phyloP scores from a whole-genome alignment of 495 filamentous ascomycete species.

The Hyphodiscus hymeniophilus region DNA sequence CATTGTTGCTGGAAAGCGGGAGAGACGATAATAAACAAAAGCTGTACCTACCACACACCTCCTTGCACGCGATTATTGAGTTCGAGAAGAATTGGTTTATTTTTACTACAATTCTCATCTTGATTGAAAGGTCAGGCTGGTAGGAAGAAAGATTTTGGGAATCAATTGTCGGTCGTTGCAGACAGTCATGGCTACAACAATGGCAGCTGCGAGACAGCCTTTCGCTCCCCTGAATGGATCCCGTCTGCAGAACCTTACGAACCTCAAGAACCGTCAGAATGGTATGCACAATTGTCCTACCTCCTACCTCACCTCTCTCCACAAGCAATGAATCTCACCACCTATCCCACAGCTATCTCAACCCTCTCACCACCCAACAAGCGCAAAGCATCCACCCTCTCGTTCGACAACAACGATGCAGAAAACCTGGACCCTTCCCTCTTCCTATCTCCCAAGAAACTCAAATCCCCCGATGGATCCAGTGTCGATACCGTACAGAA shows the following conservation, averaged over 20 bases:
- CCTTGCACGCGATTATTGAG: not conserved
- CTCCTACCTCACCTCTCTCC: not conserved
- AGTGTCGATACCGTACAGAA: constrained; percentile 25
- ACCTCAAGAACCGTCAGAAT: constrained; percentile 55
- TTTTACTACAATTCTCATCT: not conserved
- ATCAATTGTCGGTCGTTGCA: not conserved
- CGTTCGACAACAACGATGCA: constrained; percentile 35
- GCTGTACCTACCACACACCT: not conserved
- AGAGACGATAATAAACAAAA: constrained; percentile 1
- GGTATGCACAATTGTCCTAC: constrained; percentile 33
- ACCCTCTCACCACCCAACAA: constrained; percentile 15
- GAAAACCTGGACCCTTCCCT: constrained; percentile 76
- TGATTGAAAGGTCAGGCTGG: not conserved
- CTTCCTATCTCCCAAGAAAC: constrained; percentile 54
- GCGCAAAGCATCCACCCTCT: constrained; percentile 13
- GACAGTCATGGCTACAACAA: constrained; percentile 21
- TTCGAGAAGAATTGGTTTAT: not conserved
- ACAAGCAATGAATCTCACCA: constrained; percentile 2
- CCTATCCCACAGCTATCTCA: constrained; percentile 13
- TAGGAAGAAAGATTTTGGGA: not conserved
- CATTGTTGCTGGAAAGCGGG: not conserved
- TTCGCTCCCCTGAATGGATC: constrained; percentile 47
- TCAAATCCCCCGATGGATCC: constrained; percentile 46
- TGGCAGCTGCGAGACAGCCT: constrained; percentile 39
- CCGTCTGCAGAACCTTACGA: constrained; percentile 46